Base-by-base conservation (phyloP, 2,329 filamentous ascomycete genomes). In the Colletotrichum sp. region DNA sequence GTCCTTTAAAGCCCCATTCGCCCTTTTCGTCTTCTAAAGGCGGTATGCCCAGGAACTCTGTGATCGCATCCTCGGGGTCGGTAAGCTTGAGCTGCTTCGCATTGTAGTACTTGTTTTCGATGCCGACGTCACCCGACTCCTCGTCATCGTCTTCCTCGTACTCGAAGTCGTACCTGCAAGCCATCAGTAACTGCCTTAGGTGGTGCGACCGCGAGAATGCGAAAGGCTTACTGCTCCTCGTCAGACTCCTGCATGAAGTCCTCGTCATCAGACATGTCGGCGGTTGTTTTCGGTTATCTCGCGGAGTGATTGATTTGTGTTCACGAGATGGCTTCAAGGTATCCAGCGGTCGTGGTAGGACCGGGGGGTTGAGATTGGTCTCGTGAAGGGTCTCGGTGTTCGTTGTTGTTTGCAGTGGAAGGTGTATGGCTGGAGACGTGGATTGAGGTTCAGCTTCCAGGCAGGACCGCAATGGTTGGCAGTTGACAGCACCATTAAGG, bases 71-170 rank as follows among this genome's bases (percentile, higher is more conserved):
- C 81, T 97, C 92, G 1, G 96, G 96, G 74, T 96, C 95, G 78
- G 93, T 93, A 59, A 90, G 89, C 88, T 99, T 99, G 83, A 98
- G 93, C 87, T 99, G 96, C 87, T 99, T 99, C 59, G 97, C 97
- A 86, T 98, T 99, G 90, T 99, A 99, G 89, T 99, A 99, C 87
- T 98, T 98, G 89, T 99, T 99, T 85, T 99, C 97, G 84, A 99
- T 98, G 80, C 96, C 96, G 81, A 98, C 95, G 84, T 98, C 95
- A 74, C 93, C 96, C 36, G 91, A 92, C 74, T 98, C 94, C 59
- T 98, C 95, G 65, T 97, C 96, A 72, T 98, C 95, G 79, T 96
- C 95, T 75, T 93, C 97, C 84, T 98, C 96, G 86, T 98, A 99
- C 83, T 99, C 96, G 84, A 99, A 99, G 86, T 99, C 97, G 83